Percentiles rank a stretch among this genome's conserved stretches.
Conservation (phyloP, 202 grass and related monocot genomes). For the Carex sylvatica region DNA sequence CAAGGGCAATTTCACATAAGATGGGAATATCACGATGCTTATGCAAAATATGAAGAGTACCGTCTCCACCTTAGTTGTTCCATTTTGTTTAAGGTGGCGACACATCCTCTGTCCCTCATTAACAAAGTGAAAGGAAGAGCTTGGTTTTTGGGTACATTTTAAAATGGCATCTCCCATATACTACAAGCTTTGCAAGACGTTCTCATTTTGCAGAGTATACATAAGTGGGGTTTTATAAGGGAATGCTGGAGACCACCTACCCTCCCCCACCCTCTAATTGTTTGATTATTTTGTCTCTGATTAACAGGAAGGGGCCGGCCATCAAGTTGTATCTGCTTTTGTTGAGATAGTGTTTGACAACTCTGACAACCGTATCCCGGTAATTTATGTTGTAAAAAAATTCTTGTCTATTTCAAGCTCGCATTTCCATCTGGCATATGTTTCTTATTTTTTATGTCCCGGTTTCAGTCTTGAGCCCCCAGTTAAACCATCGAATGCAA, state of each 20-base stretch:
- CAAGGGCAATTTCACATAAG: not conserved
- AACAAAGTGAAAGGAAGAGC: not conserved
- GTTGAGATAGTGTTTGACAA: slow-evolving; percentile 99
- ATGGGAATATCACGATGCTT: not conserved
- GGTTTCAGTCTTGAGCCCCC: slow-evolving; percentile 17
- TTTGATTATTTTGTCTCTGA: slow-evolving; percentile 22
- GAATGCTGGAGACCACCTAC: not conserved
- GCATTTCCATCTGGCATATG: not conserved
- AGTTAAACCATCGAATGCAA: slow-evolving; percentile 2
- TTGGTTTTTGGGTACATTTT: not conserved
- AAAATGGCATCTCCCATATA: not conserved
- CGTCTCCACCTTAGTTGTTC: not conserved
- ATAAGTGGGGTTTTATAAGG: not conserved
- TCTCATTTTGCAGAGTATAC: not conserved
- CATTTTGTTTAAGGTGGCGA: not conserved
- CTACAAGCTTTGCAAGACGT: not conserved
- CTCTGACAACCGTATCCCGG: slow-evolving; percentile 90
- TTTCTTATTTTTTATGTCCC: slow-evolving; percentile 1
- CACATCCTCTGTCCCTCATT: not conserved
- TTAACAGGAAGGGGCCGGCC: slow-evolving; percentile 92
- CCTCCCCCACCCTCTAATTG: not conserved
- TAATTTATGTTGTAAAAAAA: slow-evolving; percentile 39
- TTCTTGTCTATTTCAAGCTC: not conserved
- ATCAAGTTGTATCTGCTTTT: slow-evolving; percentile 97
- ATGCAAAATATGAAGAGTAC: not conserved